These are phyloP conservation scores for Rosa persica DNA, from an alignment of 306 rosid genomes.

Conservation along the genomic window DNA sequence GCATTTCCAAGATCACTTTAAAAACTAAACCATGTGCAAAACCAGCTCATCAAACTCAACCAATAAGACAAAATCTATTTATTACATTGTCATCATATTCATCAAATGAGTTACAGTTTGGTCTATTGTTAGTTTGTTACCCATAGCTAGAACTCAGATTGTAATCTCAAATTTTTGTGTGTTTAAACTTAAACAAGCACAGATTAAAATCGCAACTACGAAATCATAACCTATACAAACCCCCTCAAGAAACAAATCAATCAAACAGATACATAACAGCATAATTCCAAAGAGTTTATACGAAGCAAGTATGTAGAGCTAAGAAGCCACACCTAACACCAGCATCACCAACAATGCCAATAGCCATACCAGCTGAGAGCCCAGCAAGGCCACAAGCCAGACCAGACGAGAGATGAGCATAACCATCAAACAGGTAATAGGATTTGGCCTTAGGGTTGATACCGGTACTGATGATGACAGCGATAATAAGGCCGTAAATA, in stretches of 20 bases:
- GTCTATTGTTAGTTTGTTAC: too few relatives aligned
- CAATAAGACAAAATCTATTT: neutral
- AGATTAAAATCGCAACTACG: neutral
- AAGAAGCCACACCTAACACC: slow-evolving; percentile 47
- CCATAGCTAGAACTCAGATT: too few relatives aligned
- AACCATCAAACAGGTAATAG: slow-evolving; percentile 62
- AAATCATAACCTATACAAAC: neutral
- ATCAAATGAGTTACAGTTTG: too few relatives aligned
- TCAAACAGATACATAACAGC: neutral
- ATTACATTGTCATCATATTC: neutral
- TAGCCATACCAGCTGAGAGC: slow-evolving; percentile 64
- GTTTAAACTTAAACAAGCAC: neutral
- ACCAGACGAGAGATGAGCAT: slow-evolving; percentile 61
- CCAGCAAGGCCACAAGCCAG: slow-evolving; percentile 65
- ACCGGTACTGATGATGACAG: slow-evolving; percentile 59
- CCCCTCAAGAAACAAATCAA: neutral
- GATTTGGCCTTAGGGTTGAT: slow-evolving; percentile 64
- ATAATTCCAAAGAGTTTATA: neutral
- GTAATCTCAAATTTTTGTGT: neutral
- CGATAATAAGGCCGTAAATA: slow-evolving; percentile 56
- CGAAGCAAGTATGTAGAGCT: neutral
- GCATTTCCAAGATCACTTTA: neutral
- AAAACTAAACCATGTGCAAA: neutral
- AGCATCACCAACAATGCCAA: slow-evolving; percentile 65
- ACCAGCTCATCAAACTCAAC: neutral